Base-by-base conservation (phyloP, 2,329 filamentous ascomycete genomes). In the Penicillium sp. region DNA sequence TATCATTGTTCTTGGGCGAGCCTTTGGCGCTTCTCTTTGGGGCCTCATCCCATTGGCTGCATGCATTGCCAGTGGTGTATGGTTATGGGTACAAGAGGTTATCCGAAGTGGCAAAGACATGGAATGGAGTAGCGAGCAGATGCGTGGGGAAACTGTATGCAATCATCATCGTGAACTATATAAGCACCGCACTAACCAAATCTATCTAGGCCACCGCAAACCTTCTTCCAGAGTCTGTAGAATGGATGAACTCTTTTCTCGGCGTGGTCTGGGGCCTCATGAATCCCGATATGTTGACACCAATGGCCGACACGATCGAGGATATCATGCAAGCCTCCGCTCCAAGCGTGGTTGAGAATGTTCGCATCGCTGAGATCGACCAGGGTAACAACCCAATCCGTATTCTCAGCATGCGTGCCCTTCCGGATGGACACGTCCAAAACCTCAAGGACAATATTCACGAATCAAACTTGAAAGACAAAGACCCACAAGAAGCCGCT, bases 311-410 rank as follows among this genome's bases (percentile, higher is more conserved):
- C 70, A 97, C 90, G 13, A 84, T 95, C 6, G 90, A 95, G 75
- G 93, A 98, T 72, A 90, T 98, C 63, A 98, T 98, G 93, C 92
- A 96, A 72, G 93, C 93, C 21, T 96, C 91, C 0, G 90, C 97
- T 0, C 95, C 95, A 0, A 87, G 89, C 1, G 79, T 98, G 39
- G 92, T 99, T 62, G 93, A 98, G 73, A 95, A 96, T 63, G 92
- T 99, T 46, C 90, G 93, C 63, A 91, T 98, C 22, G 92, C 93
- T 58, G 93, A 97, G 66, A 96, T 99, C 66, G 91, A 91, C 49
- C 95, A 98, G 74, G 95, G 95, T 27, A 91, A 83, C 74, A 97
- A 97, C 65, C 91, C 95, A 0, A 81, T 98, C 55, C 87, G 93
- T 9, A 90, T 98, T 51, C 81, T 98, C 47, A 96, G 91, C 71